A percentile compares a stretch with the other conserved stretches of the same genome.
phyloP scores from a whole-genome alignment of 371 early-diverging fungal genomes.

The Mucor irregularis region DNA sequence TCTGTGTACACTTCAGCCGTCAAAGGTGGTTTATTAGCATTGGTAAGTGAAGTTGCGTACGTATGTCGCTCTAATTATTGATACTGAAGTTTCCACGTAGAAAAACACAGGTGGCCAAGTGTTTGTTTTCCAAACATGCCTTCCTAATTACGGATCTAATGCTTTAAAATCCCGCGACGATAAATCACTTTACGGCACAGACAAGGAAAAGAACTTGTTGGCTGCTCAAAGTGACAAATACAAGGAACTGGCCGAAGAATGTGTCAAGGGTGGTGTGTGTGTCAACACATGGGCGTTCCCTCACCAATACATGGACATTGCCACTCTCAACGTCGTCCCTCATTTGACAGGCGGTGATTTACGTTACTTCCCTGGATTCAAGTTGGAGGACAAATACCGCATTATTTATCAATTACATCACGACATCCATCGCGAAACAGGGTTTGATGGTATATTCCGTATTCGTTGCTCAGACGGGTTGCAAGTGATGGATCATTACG shows the following conservation, averaged over 20 bases:
- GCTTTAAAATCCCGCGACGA: constrained; percentile 86
- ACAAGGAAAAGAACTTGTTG: constrained; percentile 87
- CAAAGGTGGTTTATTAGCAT: constrained; percentile 75
- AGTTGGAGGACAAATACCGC: constrained; percentile 64
- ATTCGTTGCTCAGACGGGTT: constrained; percentile 91
- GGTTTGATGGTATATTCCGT: constrained; percentile 88
- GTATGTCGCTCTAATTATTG: neutral
- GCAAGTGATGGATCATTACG: constrained; percentile 88
- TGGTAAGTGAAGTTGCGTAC: constrained; percentile 48
- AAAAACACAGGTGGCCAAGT: constrained; percentile 80
- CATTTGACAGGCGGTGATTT: constrained; percentile 88
- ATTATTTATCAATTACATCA: constrained; percentile 76
- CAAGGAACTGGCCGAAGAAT: constrained; percentile 80
- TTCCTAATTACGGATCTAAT: constrained; percentile 90
- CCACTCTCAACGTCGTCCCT: constrained; percentile 75
- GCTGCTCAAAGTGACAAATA: constrained; percentile 86
- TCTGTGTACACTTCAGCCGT: constrained; percentile 87
- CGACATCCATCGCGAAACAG: constrained; percentile 76
- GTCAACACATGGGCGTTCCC: constrained; percentile 91
- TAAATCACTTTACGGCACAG: constrained; percentile 81
- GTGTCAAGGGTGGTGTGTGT: constrained; percentile 81
- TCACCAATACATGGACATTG: constrained; percentile 84
- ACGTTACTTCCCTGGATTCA: constrained; percentile 80
- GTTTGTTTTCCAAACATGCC: constrained; percentile 84
- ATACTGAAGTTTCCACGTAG: constrained; percentile 7